Conservation (phyloP, 1,284 basidiomycete species). For the Trichosporon sp. region DNA sequence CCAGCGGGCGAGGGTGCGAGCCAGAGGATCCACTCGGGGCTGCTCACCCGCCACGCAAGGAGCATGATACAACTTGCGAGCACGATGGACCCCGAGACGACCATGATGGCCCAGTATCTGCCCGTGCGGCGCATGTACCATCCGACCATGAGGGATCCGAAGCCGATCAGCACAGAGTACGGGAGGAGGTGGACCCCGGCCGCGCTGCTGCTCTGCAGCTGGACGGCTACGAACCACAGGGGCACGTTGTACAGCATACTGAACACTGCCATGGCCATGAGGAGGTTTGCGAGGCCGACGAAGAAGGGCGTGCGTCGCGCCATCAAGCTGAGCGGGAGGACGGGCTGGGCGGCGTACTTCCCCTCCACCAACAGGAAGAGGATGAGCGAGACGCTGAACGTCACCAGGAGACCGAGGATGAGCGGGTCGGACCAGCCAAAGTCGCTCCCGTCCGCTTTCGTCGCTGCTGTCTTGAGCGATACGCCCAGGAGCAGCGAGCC, state of each 20-base stretch:
- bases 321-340: constrained; percentile 74
- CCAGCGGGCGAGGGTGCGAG: constrained; percentile 30
- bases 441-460: constrained; percentile 23
- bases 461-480: constrained; percentile 62
- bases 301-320: constrained; percentile 62
- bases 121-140: constrained; percentile 80
- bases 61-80: constrained; percentile 25
- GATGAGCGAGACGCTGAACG: constrained; percentile 54
- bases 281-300: constrained; percentile 70
- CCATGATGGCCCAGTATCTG: constrained; percentile 61
- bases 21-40: constrained; percentile 50
- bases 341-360: constrained; percentile 65
- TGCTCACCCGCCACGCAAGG: constrained; percentile 43
- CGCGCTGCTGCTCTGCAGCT: constrained; percentile 62
- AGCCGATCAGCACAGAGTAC: constrained; percentile 57
- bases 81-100: constrained; percentile 22
- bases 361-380: constrained; percentile 69
- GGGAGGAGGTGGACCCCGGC: constrained; percentile 81
- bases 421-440: constrained; percentile 61
- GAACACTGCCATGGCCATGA: constrained; percentile 60
- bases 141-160: constrained; percentile 76
- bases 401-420: constrained; percentile 60
- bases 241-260: constrained; percentile 82
- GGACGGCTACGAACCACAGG: constrained; percentile 84
- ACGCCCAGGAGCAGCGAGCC: constrained; percentile 68